Percentiles rank a stretch among this genome's conserved stretches.
phyloP scores from a whole-genome alignment of 495 filamentous ascomycete species.

The Tuber borchii region DNA sequence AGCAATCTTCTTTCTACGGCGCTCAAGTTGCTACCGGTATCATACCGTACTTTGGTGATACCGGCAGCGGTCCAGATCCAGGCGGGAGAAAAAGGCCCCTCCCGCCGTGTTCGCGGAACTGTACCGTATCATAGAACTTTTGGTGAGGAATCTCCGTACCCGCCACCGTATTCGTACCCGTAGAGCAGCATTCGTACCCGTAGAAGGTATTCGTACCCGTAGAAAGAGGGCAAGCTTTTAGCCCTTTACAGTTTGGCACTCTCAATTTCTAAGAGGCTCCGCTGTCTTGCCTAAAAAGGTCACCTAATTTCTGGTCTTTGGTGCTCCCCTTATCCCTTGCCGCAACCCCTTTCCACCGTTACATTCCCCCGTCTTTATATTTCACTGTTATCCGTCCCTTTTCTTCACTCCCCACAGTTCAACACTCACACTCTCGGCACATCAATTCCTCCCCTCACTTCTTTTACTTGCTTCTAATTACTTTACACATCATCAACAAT shows the following conservation, averaged over 20 bases:
- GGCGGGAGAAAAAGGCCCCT: too few relatives aligned
- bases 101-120: too few relatives aligned
- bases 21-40: too few relatives aligned
- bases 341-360: constrained; percentile 16
- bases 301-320: neutral
- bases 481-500: constrained; percentile 48
- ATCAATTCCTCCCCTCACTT: constrained; percentile 8
- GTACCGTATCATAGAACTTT: too few relatives aligned
- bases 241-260: neutral
- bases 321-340: neutral
- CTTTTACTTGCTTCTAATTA: constrained; percentile 6
- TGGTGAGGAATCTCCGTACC: too few relatives aligned
- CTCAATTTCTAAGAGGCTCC: neutral
- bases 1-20: neutral
- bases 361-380: constrained; percentile 11
- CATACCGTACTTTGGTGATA: too few relatives aligned
- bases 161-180: neutral
- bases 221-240: neutral
- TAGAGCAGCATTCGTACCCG: neutral
- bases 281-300: neutral
- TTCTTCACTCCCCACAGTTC: constrained; percentile 2
- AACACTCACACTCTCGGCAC: constrained; percentile 8
- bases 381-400: neutral
- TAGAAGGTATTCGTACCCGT: neutral
- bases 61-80: neutral